Percentiles rank a stretch among this genome's conserved stretches.
Conservation (phyloP, 176 grass and related monocot genomes). For the Eragrostis curvula region DNA sequence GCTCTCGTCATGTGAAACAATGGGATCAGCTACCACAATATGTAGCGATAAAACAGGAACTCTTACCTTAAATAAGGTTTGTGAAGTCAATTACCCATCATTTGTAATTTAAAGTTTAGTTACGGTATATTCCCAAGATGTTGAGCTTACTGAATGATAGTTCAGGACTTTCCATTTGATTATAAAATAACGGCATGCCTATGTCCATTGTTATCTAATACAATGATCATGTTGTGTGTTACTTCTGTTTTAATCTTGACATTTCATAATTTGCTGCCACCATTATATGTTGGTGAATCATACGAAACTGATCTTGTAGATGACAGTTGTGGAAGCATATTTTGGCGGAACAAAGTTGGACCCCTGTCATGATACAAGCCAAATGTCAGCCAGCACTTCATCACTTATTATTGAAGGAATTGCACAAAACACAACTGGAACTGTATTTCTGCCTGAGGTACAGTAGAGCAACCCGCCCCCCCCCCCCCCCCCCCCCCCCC, state of each 20-base stretch:
- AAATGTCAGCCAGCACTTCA: constrained; percentile 50
- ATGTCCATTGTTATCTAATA: constrained; percentile 4
- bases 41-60: constrained; percentile 98
- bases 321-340: constrained; percentile 90
- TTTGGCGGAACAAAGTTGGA: constrained; percentile 71
- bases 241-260: constrained; percentile 7
- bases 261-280: constrained; percentile 1
- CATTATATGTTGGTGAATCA: constrained; percentile 18
- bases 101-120: constrained; percentile 23
- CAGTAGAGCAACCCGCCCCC: background rate
- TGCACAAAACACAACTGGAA: constrained; percentile 90
- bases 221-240: constrained; percentile 20
- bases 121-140: constrained; percentile 29
- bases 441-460: constrained; percentile 90
- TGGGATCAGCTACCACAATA: constrained; percentile 98
- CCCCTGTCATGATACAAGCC: constrained; percentile 48
- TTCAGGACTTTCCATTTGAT: constrained; percentile 28
- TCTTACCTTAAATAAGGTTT: constrained; percentile 95
- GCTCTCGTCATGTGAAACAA: constrained; percentile 93
- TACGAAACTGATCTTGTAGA: constrained; percentile 58
- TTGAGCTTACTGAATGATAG: background rate
- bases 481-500: too few relatives aligned
- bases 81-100: background rate
- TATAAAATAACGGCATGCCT: constrained; percentile 23
- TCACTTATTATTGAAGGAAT: constrained; percentile 87